Evolutionary conservation across 73 alveolate species (phyloP), one percentile per base, ranked within the genome.

Genomic region (Blepharisma japonicum): DNA sequence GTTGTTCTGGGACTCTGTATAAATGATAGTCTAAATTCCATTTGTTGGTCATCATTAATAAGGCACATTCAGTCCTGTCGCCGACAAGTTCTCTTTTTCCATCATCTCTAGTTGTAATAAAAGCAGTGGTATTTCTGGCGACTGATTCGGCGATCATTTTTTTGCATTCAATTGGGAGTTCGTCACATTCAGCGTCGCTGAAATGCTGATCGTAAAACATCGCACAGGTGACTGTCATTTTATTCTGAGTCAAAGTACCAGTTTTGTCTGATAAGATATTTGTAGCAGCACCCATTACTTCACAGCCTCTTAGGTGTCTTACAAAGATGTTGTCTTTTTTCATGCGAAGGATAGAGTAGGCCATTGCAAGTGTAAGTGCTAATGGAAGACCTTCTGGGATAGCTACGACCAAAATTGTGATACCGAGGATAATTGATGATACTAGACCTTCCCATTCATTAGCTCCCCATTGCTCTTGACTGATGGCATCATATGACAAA

Each of bases 351-450:
- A 96, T 97, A 8, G 98, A 89, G 84, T 90, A 96, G 55, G 99
- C 99, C 47, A 96, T 88, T 53, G 96, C 86, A 79, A 96, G 92
- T 6, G 99, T 95, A 18, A 96, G 98, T 20, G 99, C 99, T 18
- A 96, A 84, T 18, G 99, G 99, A 14, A 96, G 90, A 9, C 99
- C 99, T 90, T 96, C 99, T 8, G 99, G 99, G 47, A 96, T 97
- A 45, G 98, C 98, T 14, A 96, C 98, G 27, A 96, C 98, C 20
- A 96, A 83, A 6, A 96, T 91, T 6, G 98, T 92, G 38, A 94
- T 92, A 32, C 96, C 88, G 38, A 92, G 79, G 87, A 95, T 89
- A 18, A 95, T 80, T 25, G 86, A 94, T 79, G 92, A 84, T 54
- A 96, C 78, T 68, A 87, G 68, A 39, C 84, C 87, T 67, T 87